These are phyloP conservation scores for Eucalyptus viminalis DNA, from an alignment of 345 rosid species.

Conservation along the genomic window DNA sequence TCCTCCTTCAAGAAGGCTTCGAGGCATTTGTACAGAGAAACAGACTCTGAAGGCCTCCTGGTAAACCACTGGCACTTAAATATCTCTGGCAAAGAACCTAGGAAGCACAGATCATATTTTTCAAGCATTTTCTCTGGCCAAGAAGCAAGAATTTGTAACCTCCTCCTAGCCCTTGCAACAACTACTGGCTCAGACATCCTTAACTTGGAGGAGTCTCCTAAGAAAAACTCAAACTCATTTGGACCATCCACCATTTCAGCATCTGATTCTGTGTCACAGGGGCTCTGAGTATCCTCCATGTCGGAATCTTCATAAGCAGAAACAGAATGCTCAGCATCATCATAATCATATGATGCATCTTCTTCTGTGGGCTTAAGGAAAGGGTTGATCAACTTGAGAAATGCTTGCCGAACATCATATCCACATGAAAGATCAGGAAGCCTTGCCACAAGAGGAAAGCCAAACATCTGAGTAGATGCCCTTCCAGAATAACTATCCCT, in stretches of 20 bases:
- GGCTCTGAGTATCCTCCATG: slow-evolving; percentile 16
- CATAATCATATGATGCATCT: slow-evolving; percentile 10
- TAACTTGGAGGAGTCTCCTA: neutral
- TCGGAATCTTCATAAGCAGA: slow-evolving; percentile 17
- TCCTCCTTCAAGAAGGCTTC: slow-evolving; percentile 71
- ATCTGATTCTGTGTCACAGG: slow-evolving; percentile 11
- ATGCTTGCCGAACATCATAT: slow-evolving; percentile 19
- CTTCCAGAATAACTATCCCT: neutral
- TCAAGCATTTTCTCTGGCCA: slow-evolving; percentile 41
- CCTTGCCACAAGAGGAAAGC: slow-evolving; percentile 46
- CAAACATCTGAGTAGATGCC: slow-evolving; percentile 8
- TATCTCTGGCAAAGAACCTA: slow-evolving; percentile 38
- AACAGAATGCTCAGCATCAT: slow-evolving; percentile 8
- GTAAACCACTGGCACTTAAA: slow-evolving; percentile 26
- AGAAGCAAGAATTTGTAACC: slow-evolving; percentile 12
- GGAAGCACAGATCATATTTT: slow-evolving; percentile 22
- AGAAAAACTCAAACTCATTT: slow-evolving; percentile 23
- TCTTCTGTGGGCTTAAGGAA: slow-evolving; percentile 27
- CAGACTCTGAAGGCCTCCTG: slow-evolving; percentile 38
- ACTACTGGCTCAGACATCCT: slow-evolving; percentile 14
- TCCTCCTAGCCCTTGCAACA: slow-evolving; percentile 1
- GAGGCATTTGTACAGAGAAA: slow-evolving; percentile 51
- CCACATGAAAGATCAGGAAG: slow-evolving; percentile 19
- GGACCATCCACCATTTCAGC: slow-evolving; percentile 15
- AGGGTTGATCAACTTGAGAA: slow-evolving; percentile 33